Percentiles rank a stretch among this genome's conserved stretches.
These are phyloP conservation scores for Candida germanica DNA, from an alignment of 805 yeast species.

Conservation along the genomic window DNA sequence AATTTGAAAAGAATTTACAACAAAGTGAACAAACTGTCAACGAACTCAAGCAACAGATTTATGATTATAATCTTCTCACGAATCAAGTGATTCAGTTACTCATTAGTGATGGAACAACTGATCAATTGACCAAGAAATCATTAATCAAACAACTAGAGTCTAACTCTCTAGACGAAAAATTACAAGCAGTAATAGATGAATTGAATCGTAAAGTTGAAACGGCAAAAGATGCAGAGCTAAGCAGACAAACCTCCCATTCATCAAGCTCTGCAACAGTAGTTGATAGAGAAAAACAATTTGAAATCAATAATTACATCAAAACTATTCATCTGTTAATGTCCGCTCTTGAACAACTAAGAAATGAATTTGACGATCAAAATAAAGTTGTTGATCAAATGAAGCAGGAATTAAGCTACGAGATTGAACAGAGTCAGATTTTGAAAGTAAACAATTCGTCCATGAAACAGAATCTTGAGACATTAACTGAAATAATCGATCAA, in stretches of 20 bases:
- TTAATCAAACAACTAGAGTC: constrained; percentile 15
- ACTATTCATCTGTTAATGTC: constrained; percentile 19
- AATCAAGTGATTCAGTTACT: constrained; percentile 20
- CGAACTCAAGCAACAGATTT: constrained; percentile 12
- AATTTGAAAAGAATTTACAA: constrained; percentile 29
- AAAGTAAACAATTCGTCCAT: constrained; percentile 16
- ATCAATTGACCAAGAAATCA: constrained; percentile 15
- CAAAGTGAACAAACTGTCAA: constrained; percentile 23
- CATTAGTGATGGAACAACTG: constrained; percentile 17
- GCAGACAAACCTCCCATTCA: constrained; percentile 5
- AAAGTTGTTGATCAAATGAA: constrained; percentile 19
- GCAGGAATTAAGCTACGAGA: constrained; percentile 19
- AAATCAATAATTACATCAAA: constrained; percentile 10
- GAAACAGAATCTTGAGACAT: constrained; percentile 9
- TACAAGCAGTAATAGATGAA: constrained; percentile 22
- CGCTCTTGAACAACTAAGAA: constrained; percentile 22
- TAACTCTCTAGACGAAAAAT: constrained; percentile 20
- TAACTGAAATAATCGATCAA: constrained; percentile 4
- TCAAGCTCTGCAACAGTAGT: constrained; percentile 2
- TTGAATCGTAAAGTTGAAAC: constrained; percentile 14
- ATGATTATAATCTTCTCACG: constrained; percentile 14
- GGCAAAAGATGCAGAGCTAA: neutral
- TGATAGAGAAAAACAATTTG: constrained; percentile 5
- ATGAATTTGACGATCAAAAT: constrained; percentile 20
- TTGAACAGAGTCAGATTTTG: constrained; percentile 20